phyloP scores from a whole-genome alignment of 352 stramenopile species.

The Phytophthora podocarpi region DNA sequence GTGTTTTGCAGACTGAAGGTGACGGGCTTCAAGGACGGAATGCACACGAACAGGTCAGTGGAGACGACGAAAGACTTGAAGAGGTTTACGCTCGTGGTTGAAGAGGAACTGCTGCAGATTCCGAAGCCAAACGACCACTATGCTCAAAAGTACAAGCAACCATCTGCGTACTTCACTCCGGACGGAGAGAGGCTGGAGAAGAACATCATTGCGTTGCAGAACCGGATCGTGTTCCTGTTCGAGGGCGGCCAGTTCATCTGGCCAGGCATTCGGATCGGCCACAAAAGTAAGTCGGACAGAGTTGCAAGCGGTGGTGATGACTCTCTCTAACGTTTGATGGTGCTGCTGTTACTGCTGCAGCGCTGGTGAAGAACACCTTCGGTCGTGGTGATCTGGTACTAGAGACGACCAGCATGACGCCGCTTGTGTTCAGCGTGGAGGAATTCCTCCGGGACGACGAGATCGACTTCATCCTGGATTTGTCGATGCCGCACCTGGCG shows the following conservation, averaged over 20 bases:
- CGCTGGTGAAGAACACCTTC: conserved; percentile 46
- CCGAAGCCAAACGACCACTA: conserved; percentile 24
- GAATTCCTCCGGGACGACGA: conserved; percentile 80
- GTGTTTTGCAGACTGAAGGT: conserved; percentile 40
- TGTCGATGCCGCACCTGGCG: conserved; percentile 66
- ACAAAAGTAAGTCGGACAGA: conserved; percentile 53
- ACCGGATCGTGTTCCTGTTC: conserved; percentile 72
- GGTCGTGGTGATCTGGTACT: conserved; percentile 53
- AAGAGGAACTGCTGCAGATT: conserved; percentile 50
- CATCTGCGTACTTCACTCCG: conserved; percentile 65
- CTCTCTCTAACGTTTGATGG: conserved; percentile 1
- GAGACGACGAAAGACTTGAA: conserved; percentile 45
- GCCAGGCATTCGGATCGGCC: conserved; percentile 64
- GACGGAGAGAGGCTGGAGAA: conserved; percentile 52
- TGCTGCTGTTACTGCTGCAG: conserved; percentile 23
- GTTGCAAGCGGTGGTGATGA: not conserved
- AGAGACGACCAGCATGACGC: conserved; percentile 67
- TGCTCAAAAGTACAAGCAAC: conserved; percentile 65
- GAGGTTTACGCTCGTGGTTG: conserved; percentile 40
- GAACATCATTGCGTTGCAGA: conserved; percentile 44
- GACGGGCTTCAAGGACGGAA: conserved; percentile 69
- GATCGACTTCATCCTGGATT: conserved; percentile 73
- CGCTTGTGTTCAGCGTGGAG: conserved; percentile 74
- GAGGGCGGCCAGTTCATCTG: conserved; percentile 81
- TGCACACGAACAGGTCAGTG: conserved; percentile 26